Base-by-base conservation (phyloP, 108 stramenopile species). In the Nannochloropsis salina region DNA sequence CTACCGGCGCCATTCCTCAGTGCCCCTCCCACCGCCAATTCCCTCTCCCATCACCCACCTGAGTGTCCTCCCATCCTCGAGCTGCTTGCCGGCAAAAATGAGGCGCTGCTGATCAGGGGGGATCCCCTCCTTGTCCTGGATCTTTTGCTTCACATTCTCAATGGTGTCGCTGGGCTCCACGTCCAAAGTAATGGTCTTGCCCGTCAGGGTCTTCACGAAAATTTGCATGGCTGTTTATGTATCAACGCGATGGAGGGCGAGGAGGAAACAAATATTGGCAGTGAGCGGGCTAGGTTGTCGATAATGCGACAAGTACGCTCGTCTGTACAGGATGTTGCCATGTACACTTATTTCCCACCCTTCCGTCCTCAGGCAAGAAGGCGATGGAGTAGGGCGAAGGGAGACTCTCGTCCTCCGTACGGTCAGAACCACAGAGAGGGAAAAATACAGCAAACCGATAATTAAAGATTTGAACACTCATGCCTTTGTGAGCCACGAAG, bases 161-260 rank as follows among this genome's bases (percentile, higher is more conserved):
- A 96, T 87, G 81, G 95, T 95, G 91, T 98, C 98, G 15, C 93
- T 93, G 43, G 98, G 95, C 92, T 98, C 98, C 82, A 98, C 97
- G 88, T 98, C 98, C 84, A 96, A 91, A 86, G 96, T 96, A 92
- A 98, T 98, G 93, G 97, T 96, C 94, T 95, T 94, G 85, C 97
- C 97, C 81, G 97, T 85, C 83, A 84, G 83, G 74, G 83, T 84
- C 74, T 84, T 84, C 2, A 84, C 83, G 83, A 84, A 84, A 21
- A 84, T 84, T 41, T 84, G 83, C 83, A 84, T 84, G 83, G 21
- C 45, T 84, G 22, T 12, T 79, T 11, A 11, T 21, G 74, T 22
- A 44, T 20, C 22, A 84, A n/a, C 5, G 61, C 20, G n/a, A 74
- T 2, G 8, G n/a, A 8, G 61, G 61, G 61, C n/a, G 61, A n/a